Conservation (phyloP, 805 yeast genomes). For the Nakazawaea ernobii region DNA sequence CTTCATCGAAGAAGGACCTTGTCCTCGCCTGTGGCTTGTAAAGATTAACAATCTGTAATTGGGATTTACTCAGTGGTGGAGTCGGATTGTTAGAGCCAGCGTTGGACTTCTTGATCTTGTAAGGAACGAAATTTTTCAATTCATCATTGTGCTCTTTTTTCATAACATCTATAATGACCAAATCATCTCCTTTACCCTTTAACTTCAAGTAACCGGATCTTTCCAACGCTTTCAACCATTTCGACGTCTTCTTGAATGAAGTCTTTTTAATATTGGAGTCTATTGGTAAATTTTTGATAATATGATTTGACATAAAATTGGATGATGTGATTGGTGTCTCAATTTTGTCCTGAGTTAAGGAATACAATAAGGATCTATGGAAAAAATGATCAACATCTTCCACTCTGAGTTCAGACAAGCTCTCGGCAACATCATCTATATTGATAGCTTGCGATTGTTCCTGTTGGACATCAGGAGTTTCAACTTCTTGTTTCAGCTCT, state of each 20-base stretch:
- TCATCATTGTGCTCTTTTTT: slow-evolving; percentile 37
- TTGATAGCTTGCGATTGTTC: slow-evolving; percentile 9
- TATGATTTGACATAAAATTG: slow-evolving; percentile 62
- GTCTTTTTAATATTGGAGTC: slow-evolving; percentile 72
- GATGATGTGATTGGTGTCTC: slow-evolving; percentile 70
- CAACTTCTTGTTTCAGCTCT: neutral
- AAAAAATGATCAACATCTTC: slow-evolving; percentile 76
- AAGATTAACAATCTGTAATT: slow-evolving; percentile 29
- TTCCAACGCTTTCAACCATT: slow-evolving; percentile 82
- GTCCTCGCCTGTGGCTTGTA: slow-evolving; percentile 54
- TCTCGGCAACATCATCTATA: slow-evolving; percentile 29
- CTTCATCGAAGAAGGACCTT: slow-evolving; percentile 38
- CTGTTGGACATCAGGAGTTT: no score
- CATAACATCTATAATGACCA: slow-evolving; percentile 48
- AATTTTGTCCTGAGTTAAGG: slow-evolving; percentile 52
- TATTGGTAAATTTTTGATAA: slow-evolving; percentile 69
- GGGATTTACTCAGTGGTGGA: slow-evolving; percentile 13
- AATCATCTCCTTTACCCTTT: slow-evolving; percentile 84
- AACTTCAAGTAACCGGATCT: slow-evolving; percentile 61
- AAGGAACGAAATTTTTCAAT: slow-evolving; percentile 60
- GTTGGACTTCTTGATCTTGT: slow-evolving; percentile 32
- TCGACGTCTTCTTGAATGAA: slow-evolving; percentile 85
- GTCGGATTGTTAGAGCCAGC: neutral
- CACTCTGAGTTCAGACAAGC: slow-evolving; percentile 34
- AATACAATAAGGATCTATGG: slow-evolving; percentile 62